Percentiles rank a stretch among this genome's conserved stretches.
Evolutionary conservation across 345 rosid genomes (phyloP).

Genomic region (Brassica incana): DNA sequence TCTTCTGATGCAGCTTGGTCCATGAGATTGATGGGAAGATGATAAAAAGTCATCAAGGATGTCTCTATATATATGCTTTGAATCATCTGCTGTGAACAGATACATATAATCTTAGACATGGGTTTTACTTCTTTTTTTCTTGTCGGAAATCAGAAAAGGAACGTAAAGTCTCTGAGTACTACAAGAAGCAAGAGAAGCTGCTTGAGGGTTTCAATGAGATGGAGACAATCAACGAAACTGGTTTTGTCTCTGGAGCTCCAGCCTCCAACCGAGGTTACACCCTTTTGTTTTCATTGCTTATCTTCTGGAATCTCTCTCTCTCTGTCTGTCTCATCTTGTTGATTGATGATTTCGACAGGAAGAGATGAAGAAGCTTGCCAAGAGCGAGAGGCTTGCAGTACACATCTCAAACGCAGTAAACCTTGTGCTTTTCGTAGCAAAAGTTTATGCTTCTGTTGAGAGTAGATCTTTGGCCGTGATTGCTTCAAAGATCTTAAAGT

Average conservation of each 20-base stretch:
- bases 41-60: background rate
- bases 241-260: constrained; percentile 48
- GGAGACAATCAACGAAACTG: constrained; percentile 64
- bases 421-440: constrained; percentile 66
- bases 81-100: background rate
- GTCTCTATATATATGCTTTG: constrained; percentile 8
- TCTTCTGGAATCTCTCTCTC: background rate
- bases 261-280: constrained; percentile 56
- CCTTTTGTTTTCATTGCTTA: background rate
- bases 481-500: constrained; percentile 47
- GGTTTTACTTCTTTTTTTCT: background rate
- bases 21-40: too few relatives aligned
- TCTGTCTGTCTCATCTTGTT: background rate
- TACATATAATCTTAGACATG: constrained; percentile 16
- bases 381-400: constrained; percentile 62
- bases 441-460: constrained; percentile 69
- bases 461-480: constrained; percentile 78
- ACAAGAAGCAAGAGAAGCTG: constrained; percentile 78
- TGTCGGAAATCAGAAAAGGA: constrained; percentile 50
- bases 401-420: constrained; percentile 60
- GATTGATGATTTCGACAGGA: constrained; percentile 46
- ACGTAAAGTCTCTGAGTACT: constrained; percentile 72
- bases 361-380: constrained; percentile 65
- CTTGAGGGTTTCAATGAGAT: constrained; percentile 74
- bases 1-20: too few relatives aligned